phyloP scores from a whole-genome alignment of 169 alveolate species.

The Toxoplasma gondii region DNA sequence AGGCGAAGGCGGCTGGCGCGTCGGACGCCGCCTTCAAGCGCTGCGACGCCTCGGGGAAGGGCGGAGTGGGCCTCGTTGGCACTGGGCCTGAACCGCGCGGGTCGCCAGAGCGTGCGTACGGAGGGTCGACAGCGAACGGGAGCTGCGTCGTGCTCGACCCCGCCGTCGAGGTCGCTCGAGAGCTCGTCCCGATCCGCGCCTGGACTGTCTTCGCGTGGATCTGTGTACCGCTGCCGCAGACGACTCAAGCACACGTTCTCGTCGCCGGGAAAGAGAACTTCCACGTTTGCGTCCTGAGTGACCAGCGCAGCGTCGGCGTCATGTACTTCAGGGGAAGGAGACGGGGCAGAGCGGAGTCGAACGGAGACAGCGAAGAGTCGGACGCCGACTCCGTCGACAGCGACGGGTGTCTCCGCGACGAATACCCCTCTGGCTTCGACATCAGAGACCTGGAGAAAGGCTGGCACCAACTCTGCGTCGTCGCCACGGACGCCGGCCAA shows the following conservation, averaged over 20 bases:
- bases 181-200: neutral
- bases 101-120: neutral
- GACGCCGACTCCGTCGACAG: neutral
- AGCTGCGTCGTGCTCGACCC: neutral
- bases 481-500: neutral
- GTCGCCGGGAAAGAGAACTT: neutral
- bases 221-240: neutral
- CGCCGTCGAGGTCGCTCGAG: neutral
- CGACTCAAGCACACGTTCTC: neutral
- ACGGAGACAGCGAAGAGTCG: neutral
- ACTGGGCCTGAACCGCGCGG: neutral
- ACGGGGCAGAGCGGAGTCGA: neutral
- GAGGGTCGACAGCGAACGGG: slow-evolving; percentile 15
- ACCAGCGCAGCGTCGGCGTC: slow-evolving; percentile 29
- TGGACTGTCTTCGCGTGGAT: slow-evolving; percentile 10
- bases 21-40: neutral
- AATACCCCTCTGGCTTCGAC: slow-evolving; percentile 31
- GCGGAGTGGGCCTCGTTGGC: neutral
- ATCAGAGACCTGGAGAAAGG: neutral
- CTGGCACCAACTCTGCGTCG: slow-evolving; percentile 32
- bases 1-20: neutral
- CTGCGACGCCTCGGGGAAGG: neutral
- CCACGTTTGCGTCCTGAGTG: slow-evolving; percentile 28
- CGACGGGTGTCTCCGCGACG: slow-evolving; percentile 5
- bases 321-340: neutral